Conservation (phyloP, 2,329 filamentous ascomycete genomes). For the Aspergillus aculeatinus region DNA sequence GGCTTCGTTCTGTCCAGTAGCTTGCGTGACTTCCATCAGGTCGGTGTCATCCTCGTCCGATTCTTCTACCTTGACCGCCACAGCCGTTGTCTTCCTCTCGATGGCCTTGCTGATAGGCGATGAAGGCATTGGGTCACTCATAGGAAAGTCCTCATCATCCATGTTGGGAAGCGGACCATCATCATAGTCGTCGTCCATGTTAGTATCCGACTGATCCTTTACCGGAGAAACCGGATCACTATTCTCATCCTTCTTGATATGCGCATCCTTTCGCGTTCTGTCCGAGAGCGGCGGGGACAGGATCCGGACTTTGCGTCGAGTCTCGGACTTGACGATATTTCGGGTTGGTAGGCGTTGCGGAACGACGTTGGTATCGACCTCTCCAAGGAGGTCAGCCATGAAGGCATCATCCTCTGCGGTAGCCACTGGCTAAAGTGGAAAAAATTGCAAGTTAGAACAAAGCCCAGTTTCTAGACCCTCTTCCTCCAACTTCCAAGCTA, state of each 20-base stretch:
- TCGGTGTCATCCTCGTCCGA: slow-evolving; percentile 75
- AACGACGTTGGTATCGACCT: slow-evolving; percentile 77
- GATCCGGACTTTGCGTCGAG: slow-evolving; percentile 74
- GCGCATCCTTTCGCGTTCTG: slow-evolving; percentile 54
- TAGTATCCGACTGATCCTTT: slow-evolving; percentile 39
- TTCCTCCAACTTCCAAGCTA: background rate
- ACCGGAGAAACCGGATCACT: slow-evolving; percentile 47
- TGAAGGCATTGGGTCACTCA: slow-evolving; percentile 83
- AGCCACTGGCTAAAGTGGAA: slow-evolving; percentile 59
- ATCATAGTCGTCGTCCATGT: slow-evolving; percentile 57
- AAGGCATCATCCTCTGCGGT: slow-evolving; percentile 89
- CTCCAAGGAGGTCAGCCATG: slow-evolving; percentile 76
- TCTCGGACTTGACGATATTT: slow-evolving; percentile 69
- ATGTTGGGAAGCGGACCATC: slow-evolving; percentile 56
- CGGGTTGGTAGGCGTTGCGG: slow-evolving; percentile 55
- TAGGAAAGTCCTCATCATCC: slow-evolving; percentile 74
- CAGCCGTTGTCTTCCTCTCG: slow-evolving; percentile 62
- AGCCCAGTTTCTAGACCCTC: background rate
- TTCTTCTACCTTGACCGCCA: slow-evolving; percentile 59
- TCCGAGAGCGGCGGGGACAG: slow-evolving; percentile 70
- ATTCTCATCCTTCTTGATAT: slow-evolving; percentile 46
- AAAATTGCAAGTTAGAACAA: too few relatives aligned
- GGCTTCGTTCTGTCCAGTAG: slow-evolving; percentile 62
- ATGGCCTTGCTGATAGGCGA: slow-evolving; percentile 80
- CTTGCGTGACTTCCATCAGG: slow-evolving; percentile 82